Evolutionary conservation across 495 filamentous ascomycete genomes (phyloP).

Genomic region (Friedmanniomyces endolithicus): DNA sequence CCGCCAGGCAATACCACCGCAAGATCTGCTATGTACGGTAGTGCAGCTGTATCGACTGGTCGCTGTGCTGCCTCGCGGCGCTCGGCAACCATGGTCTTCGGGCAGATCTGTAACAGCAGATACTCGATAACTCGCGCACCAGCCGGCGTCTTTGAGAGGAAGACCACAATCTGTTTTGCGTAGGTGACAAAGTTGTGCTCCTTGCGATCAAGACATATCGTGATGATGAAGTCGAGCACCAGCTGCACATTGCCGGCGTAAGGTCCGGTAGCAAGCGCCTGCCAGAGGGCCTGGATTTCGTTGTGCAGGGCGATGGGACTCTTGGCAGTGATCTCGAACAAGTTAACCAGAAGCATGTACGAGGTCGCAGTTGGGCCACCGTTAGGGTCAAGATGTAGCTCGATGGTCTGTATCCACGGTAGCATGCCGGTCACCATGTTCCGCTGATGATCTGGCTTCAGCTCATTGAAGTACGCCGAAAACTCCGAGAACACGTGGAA

Average conservation of each 20-base stretch:
- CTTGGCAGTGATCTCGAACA: conserved; percentile 91
- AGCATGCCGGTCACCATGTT: conserved; percentile 91
- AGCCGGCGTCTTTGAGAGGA: conserved; percentile 80
- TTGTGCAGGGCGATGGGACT: conserved; percentile 80
- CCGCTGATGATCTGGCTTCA: conserved; percentile 66
- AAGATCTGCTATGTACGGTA: conserved; percentile 86
- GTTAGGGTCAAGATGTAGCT: conserved; percentile 87
- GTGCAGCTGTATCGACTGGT: conserved; percentile 56
- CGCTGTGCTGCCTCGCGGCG: conserved; percentile 51
- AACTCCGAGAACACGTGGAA: conserved; percentile 94
- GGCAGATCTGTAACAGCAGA: conserved; percentile 73
- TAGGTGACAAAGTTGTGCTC: conserved; percentile 97
- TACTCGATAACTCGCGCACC: conserved; percentile 91
- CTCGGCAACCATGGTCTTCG: conserved; percentile 81
- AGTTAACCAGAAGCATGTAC: conserved; percentile 89
- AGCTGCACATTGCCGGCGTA: conserved; percentile 91
- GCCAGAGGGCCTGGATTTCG: conserved; percentile 95
- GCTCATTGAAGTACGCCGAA: conserved; percentile 73
- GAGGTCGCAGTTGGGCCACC: conserved; percentile 79
- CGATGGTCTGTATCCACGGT: conserved; percentile 91
- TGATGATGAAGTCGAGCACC: conserved; percentile 90
- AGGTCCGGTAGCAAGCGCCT: conserved; percentile 85
- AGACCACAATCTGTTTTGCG: conserved; percentile 94
- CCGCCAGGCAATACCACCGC: conserved; percentile 67
- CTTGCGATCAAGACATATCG: conserved; percentile 75